phyloP scores from a whole-genome alignment of 208 protist genomes.

The Trypanosomatidae sp. region DNA sequence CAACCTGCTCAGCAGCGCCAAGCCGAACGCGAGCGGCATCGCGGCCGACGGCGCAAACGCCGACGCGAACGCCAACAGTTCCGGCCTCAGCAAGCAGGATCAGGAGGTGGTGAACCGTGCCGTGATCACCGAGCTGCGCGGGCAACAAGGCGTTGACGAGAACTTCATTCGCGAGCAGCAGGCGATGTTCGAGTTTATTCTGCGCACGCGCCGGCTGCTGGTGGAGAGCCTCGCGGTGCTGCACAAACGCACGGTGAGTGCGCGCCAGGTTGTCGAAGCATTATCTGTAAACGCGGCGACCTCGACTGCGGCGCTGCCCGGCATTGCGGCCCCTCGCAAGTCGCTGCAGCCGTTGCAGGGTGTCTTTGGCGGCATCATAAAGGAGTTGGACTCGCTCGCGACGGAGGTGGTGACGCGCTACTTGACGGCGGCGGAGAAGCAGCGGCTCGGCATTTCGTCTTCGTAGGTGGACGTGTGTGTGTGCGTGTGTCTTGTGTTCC shows the following conservation, averaged over 20 bases:
- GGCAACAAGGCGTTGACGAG: conserved; percentile 36
- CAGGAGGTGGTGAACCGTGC: conserved; percentile 24
- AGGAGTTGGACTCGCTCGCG: conserved; percentile 63
- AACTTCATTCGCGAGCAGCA: conserved; percentile 66
- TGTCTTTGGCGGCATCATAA: conserved; percentile 52
- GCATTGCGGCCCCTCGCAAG: conserved; percentile 13
- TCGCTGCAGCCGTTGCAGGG: conserved; percentile 31
- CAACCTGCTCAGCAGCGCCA: background rate
- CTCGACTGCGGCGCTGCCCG: background rate
- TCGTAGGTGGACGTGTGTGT: no score
- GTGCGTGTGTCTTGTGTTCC: no score
- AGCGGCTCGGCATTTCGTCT: no score
- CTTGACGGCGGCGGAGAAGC: conserved; percentile 64
- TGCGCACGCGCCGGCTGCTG: conserved; percentile 65
- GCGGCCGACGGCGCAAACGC: no score
- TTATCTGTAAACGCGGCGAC: conserved; percentile 33
- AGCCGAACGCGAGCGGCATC: background rate
- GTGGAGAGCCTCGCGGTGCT: conserved; percentile 69
- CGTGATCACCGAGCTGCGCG: conserved; percentile 34
- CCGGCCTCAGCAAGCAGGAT: no score
- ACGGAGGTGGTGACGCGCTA: conserved; percentile 42
- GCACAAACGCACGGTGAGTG: conserved; percentile 51
- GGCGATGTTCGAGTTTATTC: conserved; percentile 82
- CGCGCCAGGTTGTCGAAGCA: conserved; percentile 66
- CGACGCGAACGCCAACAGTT: no score